These are phyloP conservation scores for Alternaria tenuissima DNA, from an alignment of 2,329 filamentous ascomycete genomes.

Conservation along the genomic window DNA sequence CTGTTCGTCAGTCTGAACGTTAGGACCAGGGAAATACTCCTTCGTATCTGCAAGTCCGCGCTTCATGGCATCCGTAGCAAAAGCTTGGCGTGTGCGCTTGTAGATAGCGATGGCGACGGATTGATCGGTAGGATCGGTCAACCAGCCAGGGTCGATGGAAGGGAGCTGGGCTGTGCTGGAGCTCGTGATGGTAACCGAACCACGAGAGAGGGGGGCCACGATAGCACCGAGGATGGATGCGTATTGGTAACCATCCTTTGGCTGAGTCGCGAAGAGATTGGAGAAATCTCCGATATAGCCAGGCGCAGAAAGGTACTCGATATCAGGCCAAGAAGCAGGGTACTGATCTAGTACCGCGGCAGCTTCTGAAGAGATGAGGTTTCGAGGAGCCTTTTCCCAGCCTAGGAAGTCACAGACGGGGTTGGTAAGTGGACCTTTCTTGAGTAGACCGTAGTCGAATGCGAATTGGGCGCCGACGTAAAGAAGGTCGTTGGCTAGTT, in stretches of 20 bases:
- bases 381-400: slow-evolving; percentile 35
- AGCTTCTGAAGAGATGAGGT: slow-evolving; percentile 20
- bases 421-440: slow-evolving; percentile 29
- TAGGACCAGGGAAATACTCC: slow-evolving; percentile 39
- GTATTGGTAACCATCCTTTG: slow-evolving; percentile 41
- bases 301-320: slow-evolving; percentile 31
- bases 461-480: slow-evolving; percentile 13
- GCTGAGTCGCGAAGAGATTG: slow-evolving; percentile 27
- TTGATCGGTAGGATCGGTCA: slow-evolving; percentile 43
- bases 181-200: slow-evolving; percentile 46
- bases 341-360: slow-evolving; percentile 16
- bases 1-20: slow-evolving; percentile 35
- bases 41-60: slow-evolving; percentile 1
- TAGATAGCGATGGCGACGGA: slow-evolving; percentile 43
- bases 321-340: slow-evolving; percentile 37
- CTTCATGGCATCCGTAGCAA: slow-evolving; percentile 30
- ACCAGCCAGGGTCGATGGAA: slow-evolving; percentile 47
- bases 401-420: slow-evolving; percentile 31
- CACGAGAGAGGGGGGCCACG: slow-evolving; percentile 46
- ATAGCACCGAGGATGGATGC: slow-evolving; percentile 44
- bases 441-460: slow-evolving; percentile 14
- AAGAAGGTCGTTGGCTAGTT: slow-evolving; percentile 32
- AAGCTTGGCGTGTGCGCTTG: slow-evolving; percentile 42
- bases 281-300: slow-evolving; percentile 28
- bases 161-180: slow-evolving; percentile 38